Base-by-base conservation (phyloP, 1,284 basidiomycete species). In the Phellinidium pouzarii region DNA sequence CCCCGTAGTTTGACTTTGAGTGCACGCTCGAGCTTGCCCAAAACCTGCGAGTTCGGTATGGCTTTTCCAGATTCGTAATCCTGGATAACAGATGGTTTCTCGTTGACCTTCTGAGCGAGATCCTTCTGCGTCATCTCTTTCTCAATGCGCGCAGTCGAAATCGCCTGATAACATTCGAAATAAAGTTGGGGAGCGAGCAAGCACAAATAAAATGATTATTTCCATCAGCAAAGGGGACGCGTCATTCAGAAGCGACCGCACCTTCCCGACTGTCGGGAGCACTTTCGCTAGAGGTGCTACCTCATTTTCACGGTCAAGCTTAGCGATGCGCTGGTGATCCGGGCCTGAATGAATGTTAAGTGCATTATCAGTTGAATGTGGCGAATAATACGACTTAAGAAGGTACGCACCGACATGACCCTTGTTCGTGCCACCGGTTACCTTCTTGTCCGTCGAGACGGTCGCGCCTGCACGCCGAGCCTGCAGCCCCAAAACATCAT, bases 251-350 rank as follows among this genome's bases (percentile, higher is more conserved):
- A 34, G 37, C 3, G 29, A 27, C 68, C 79, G 48, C 60, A 88
- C 89, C 69, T 88, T 89, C 61, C 92, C 93, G 54, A 94, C 90
- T 36, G 76, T 77, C 27, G 84, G 76, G 2, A 78, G 73, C 59
- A 99, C 76, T 70, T 94, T 96, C 59, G 87, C 66, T 42, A 95
- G 96, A 6, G 96, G 94, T 7, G 94, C 91, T 20, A 97, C 94
- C 64, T 97, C 95, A 71, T 98, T 96, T 63, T 96, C 91, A 53
- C 90, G 82, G 71, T 94, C 94, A 43, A 96, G 84, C 67, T 94
- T 94, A 34, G 90, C 93, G 66, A 95, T 94, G 57, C 82, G 82
- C 68, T 93, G 91, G 72, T 96, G 92, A 72, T 97, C 93, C 58
- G 91, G 89, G 42, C 88, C 91, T 90, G 57, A 12, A 41, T 6